A percentile compares a stretch with the other conserved stretches of the same genome.
These are phyloP conservation scores for Mortierella polycephala DNA, from an alignment of 371 early-diverging fungal genomes.

Conservation along the genomic window DNA sequence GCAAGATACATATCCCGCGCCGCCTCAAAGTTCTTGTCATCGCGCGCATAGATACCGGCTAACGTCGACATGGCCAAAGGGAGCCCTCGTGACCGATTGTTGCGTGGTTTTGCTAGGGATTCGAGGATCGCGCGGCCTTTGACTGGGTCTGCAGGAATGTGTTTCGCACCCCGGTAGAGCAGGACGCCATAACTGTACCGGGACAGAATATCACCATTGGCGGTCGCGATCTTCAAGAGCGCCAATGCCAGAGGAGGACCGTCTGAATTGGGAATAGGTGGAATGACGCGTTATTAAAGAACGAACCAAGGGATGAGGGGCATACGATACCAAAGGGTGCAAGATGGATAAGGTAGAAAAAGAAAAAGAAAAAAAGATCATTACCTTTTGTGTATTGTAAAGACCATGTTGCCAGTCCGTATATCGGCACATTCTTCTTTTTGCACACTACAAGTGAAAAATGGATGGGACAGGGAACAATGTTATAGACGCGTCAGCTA, in stretches of 20 bases:
- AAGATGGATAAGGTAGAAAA: not conserved
- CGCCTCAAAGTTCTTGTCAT: slow-evolving; percentile 36
- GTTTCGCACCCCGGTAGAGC: slow-evolving; percentile 46
- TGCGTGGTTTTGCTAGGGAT: slow-evolving; percentile 14
- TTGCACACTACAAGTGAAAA: slow-evolving; percentile 21
- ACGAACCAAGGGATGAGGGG: not conserved
- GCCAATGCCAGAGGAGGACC: slow-evolving; percentile 36
- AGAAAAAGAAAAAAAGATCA: not conserved
- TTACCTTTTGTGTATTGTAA: slow-evolving; percentile 43
- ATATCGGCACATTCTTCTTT: slow-evolving; percentile 13
- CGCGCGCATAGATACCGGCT: slow-evolving; percentile 41
- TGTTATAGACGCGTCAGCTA: too few relatives aligned
- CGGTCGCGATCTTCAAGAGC: slow-evolving; percentile 25
- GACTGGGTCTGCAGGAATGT: slow-evolving; percentile 28
- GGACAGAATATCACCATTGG: slow-evolving; percentile 27
- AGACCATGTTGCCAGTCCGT: slow-evolving; percentile 16
- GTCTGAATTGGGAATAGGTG: slow-evolving; percentile 4
- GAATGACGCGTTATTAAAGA: not conserved
- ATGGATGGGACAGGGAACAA: not conserved
- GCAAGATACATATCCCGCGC: slow-evolving; percentile 33
- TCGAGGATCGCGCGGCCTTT: slow-evolving; percentile 34
- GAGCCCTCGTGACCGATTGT: not conserved
- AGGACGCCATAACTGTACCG: slow-evolving; percentile 34
- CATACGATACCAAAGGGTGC: too few relatives aligned
- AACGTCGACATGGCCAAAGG: slow-evolving; percentile 30